Evolutionary conservation across 192 early-diverging fungal species (phyloP), one percentile per base, ranked within the genome.

Genomic region (Coemansia sp.): DNA sequence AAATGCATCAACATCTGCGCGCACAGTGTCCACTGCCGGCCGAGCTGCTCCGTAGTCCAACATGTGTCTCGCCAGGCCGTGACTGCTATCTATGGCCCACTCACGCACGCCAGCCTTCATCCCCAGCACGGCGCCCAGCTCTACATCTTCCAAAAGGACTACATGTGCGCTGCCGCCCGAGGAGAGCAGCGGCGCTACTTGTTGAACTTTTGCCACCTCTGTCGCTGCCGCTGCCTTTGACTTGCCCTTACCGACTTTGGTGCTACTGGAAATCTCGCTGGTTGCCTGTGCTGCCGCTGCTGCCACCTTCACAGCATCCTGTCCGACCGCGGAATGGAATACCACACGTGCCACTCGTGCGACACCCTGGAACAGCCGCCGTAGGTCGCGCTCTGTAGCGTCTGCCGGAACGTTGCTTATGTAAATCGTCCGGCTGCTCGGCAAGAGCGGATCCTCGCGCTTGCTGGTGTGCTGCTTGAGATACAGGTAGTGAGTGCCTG

Each of bases 381-480:
- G 79, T 43, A 93, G 68, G 59, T 92, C 88, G 27, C 79, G 71
- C 66, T 89, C 87, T 2, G 91, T 91, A 18, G 91, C 81, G 65
- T 93, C 92, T 13, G 80, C 77, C 15, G 92, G 92, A 72, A 92
- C 67, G 73, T 92, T 92, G 59, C 88, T 77, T 63, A 92, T 67
- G 66, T 90, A 93, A 0, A 93, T 69, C 3, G 91, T 91, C 38
- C 86, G 87, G 75, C 85, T 80, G 24, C 78, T 73, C n/a, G 90
- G 88, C n/a, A 78, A 70, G 13, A 86, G 75, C 24, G 80, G 69
- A 5, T 82, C 80, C n/a, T 80, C 75, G 52, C 68, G 70, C 38
- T 68, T 75, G 44, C 67, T 74, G 24, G 75, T 80, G 77, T 90
- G 89, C 65, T 85, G 75, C 54, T 80, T 86, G 66, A 90, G 80